Evolutionary conservation across 2,329 filamentous ascomycete genomes (phyloP).

Genomic region (Orbilia blumenaviensis): DNA sequence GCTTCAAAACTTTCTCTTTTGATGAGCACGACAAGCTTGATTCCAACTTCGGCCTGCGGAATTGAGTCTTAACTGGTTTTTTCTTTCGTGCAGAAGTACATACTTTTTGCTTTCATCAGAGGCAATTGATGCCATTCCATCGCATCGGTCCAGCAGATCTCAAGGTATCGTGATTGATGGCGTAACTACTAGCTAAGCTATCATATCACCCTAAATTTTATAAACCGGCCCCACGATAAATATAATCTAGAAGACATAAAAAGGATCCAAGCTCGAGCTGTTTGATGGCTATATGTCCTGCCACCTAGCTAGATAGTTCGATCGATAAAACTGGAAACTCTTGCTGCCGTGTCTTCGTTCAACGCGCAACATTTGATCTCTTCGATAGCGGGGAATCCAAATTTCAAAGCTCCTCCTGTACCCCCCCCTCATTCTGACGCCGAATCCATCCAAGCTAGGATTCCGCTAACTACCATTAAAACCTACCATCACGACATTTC

Average conservation of each 20-base stretch:
- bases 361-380: not conserved
- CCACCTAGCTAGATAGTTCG: too few species aligned
- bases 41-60: constrained; percentile 12
- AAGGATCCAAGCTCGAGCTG: not conserved
- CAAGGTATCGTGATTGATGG: constrained; percentile 1
- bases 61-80: not conserved
- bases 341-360: not conserved
- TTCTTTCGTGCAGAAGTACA: not conserved
- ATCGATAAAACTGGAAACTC: not conserved
- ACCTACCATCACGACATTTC: constrained; percentile 29
- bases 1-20: constrained; percentile 9
- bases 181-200: not conserved
- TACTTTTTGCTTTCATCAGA: not conserved
- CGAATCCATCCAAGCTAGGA: not conserved
- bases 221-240: not conserved
- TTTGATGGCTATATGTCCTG: not conserved
- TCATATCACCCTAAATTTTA: too few species aligned
- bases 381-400: not conserved
- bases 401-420: not conserved
- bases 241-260: not conserved
- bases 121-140: not conserved
- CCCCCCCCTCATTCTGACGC: not conserved
- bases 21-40: constrained; percentile 29
- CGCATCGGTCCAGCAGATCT: not conserved
- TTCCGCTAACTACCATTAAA: constrained; percentile 3